Percentiles rank a stretch among this genome's conserved stretches.
phyloP scores from a whole-genome alignment of 352 stramenopile species.

The Phytophthora pinifolia region DNA sequence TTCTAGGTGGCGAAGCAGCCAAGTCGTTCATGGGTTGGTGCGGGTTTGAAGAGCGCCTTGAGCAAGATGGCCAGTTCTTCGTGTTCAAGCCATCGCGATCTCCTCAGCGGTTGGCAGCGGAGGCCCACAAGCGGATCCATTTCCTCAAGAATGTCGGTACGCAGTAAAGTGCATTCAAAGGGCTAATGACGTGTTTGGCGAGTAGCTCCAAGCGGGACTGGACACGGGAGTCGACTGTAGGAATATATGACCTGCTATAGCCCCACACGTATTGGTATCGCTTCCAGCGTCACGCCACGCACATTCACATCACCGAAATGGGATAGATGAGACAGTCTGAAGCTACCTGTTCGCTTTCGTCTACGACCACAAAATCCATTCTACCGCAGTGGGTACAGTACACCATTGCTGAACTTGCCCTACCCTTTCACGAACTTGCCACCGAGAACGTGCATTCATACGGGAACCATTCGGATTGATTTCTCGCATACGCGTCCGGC shows the following conservation, averaged over 20 bases:
- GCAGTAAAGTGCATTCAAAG: constrained; percentile 15
- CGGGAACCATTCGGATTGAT: constrained; percentile 17
- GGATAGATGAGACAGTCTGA: constrained; percentile 29
- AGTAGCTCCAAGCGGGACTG: no score
- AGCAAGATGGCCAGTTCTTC: constrained; percentile 46
- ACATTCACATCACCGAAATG: constrained; percentile 16
- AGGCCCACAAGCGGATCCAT: constrained; percentile 33
- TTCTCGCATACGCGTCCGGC: not conserved
- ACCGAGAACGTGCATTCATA: constrained; percentile 1
- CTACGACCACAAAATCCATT: constrained; percentile 26
- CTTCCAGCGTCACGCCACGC: constrained; percentile 3
- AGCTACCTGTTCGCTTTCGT: constrained; percentile 22
- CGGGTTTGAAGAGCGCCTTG: constrained; percentile 36
- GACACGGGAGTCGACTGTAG: constrained; percentile 3
- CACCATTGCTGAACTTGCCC: constrained; percentile 5
- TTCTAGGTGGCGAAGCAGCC: constrained; percentile 18
- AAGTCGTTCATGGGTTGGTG: constrained; percentile 51
- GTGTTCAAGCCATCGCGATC: constrained; percentile 26
- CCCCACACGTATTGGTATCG: not conserved
- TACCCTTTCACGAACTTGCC: not conserved
- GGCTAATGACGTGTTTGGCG: constrained; percentile 9
- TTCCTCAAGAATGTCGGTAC: constrained; percentile 34
- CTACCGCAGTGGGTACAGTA: constrained; percentile 26
- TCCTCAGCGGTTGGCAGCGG: constrained; percentile 18
- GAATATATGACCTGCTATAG: not conserved